Conservation (phyloP, 768 basidiomycete genomes). For the Podaxis sp. region DNA sequence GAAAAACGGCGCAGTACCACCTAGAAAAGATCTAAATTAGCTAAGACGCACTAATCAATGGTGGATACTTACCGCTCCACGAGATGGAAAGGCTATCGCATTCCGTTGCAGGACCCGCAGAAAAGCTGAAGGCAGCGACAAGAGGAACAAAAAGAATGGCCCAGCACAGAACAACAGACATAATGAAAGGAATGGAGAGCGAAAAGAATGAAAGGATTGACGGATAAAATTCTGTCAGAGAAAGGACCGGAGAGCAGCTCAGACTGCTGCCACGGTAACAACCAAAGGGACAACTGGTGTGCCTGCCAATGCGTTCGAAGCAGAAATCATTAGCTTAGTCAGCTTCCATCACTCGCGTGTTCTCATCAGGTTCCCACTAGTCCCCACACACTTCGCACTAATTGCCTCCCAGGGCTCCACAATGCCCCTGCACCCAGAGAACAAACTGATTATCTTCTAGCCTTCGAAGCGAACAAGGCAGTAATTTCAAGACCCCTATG, state of each 20-base stretch:
- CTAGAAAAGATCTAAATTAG: slow-evolving; percentile 31
- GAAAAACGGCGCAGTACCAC: slow-evolving; percentile 55
- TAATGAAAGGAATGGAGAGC: slow-evolving; percentile 17
- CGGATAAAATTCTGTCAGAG: slow-evolving; percentile 16
- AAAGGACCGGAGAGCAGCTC: neutral
- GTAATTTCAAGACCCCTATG: too few relatives aligned
- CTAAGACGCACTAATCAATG: neutral
- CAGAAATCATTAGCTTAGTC: slow-evolving; percentile 5
- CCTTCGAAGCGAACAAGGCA: too few relatives aligned
- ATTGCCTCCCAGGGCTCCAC: neutral
- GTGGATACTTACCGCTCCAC: slow-evolving; percentile 53
- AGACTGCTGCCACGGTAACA: slow-evolving; percentile 13
- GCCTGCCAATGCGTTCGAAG: neutral
- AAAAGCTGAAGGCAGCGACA: slow-evolving; percentile 46
- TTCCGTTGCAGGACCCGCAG: slow-evolving; percentile 41
- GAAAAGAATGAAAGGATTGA: slow-evolving; percentile 18
- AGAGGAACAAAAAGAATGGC: slow-evolving; percentile 23
- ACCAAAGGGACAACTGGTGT: neutral
- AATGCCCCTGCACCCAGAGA: too few relatives aligned
- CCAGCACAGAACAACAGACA: slow-evolving; percentile 18
- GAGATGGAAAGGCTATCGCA: slow-evolving; percentile 61
- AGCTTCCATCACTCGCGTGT: neutral
- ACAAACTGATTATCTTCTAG: too few relatives aligned
- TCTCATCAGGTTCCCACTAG: neutral
- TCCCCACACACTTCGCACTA: neutral